Evolutionary conservation across 1,284 basidiomycete genomes (phyloP).

Genomic region (Tausonia pullulans): DNA sequence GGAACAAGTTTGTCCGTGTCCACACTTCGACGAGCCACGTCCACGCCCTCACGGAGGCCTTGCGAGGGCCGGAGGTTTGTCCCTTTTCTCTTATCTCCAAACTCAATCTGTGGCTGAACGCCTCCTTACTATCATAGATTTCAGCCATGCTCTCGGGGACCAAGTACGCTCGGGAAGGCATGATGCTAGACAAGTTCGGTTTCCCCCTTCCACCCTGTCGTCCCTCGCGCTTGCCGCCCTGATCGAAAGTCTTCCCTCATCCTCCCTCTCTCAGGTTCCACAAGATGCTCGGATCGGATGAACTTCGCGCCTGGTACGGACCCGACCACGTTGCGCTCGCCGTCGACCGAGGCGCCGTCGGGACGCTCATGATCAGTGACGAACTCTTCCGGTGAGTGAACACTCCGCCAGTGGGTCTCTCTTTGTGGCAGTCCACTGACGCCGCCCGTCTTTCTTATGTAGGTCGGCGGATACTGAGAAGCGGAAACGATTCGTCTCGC

Average conservation of each 20-base stretch:
- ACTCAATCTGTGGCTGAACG: background rate
- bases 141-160: slow-evolving; percentile 47
- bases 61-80: slow-evolving; percentile 81
- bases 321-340: slow-evolving; percentile 87
- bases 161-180: slow-evolving; percentile 91
- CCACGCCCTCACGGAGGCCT: slow-evolving; percentile 85
- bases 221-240: background rate
- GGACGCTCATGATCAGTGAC: slow-evolving; percentile 89
- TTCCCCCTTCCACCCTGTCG: background rate
- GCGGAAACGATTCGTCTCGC: slow-evolving; percentile 70
- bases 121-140: slow-evolving; percentile 10
- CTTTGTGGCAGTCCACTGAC: background rate
- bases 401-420: background rate
- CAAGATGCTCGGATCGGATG: slow-evolving; percentile 89
- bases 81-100: background rate
- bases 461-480: slow-evolving; percentile 64
- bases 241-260: background rate
- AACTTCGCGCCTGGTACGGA: slow-evolving; percentile 97
- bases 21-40: slow-evolving; percentile 91
- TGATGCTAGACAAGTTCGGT: slow-evolving; percentile 71
- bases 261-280: slow-evolving; percentile 55
- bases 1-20: slow-evolving; percentile 79
- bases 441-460: background rate
- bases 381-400: slow-evolving; percentile 67
- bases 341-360: slow-evolving; percentile 84